Conservation (phyloP, 768 basidiomycete genomes). For the Collybia nuda region DNA sequence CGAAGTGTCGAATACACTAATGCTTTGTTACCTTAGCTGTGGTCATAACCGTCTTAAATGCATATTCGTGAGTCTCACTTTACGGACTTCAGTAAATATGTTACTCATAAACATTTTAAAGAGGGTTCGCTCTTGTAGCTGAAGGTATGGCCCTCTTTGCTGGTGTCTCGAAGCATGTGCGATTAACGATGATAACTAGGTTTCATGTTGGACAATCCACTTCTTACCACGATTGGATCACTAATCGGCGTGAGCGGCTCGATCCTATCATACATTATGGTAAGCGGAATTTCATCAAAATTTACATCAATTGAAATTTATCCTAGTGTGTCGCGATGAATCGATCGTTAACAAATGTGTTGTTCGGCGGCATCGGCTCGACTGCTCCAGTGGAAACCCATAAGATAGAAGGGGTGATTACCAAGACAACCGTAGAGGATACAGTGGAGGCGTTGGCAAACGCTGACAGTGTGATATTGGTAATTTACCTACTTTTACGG, state of each 20-base stretch:
- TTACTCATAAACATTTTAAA: conserved; percentile 11
- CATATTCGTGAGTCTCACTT: conserved; percentile 59
- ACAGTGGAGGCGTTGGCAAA: conserved; percentile 76
- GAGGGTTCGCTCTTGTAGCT: conserved; percentile 85
- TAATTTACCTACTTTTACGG: conserved; percentile 17
- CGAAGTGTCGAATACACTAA: conserved; percentile 4
- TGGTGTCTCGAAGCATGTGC: too few relatives aligned
- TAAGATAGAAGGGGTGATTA: conserved; percentile 83
- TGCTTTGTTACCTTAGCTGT: conserved; percentile 52
- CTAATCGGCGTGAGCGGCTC: conserved; percentile 90
- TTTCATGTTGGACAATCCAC: conserved; percentile 87
- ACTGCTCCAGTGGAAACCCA: conserved; percentile 53
- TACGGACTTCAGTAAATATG: background rate
- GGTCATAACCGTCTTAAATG: conserved; percentile 88
- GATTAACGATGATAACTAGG: conserved; percentile 32
- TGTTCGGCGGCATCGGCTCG: conserved; percentile 83
- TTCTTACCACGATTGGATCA: conserved; percentile 81
- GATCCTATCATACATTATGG: conserved; percentile 93
- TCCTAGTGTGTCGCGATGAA: conserved; percentile 90
- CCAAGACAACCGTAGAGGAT: conserved; percentile 77
- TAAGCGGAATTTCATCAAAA: conserved; percentile 26
- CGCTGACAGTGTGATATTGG: conserved; percentile 83
- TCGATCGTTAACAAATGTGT: conserved; percentile 78
- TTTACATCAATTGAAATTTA: conserved; percentile 4
- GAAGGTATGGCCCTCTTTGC: conserved; percentile 49